Evolutionary conservation across 176 grass and related monocot genomes (phyloP), one percentile per base, ranked within the genome.

Genomic region (Eragrostis nindensis): DNA sequence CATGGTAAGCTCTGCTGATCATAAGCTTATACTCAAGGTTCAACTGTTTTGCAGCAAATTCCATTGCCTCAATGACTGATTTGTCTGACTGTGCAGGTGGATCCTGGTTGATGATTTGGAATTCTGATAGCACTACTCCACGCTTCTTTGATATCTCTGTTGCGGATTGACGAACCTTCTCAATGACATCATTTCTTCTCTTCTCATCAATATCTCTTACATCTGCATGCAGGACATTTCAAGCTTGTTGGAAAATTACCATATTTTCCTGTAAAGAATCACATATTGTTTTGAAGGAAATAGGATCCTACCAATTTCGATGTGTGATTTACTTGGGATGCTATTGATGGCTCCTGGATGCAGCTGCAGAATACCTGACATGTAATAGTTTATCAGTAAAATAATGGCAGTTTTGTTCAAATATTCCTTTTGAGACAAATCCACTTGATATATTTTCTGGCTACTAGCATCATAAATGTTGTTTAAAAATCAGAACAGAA

Each of bases 281-380:
- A 32, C 26, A 26, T 59, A 30, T 62, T 79, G 1, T 45, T 41
- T 54, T 0, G 8, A 70, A 80, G 84, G 68, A 68, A 76, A 81
- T 22, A 89, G 5, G 62, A 2, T 5, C 76, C 44, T 91, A 99
- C 96, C 96, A 82, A 99, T 95, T 95, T 99, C 92, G 18, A 99
- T 57, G 78, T 95, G 96, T 76, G 92, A 93, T 95, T 95, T 95
- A 71, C 96, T 99, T 67, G 96, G 92, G 46, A 99, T 99, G 79
- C 92, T 99, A 84, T 95, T 95, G 73, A 93, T 99, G 63, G 96
- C 96, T 73, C 92, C 96, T 76, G 96, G 96, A 86, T 99, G 96
- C 47, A 99, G 66, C 84, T 99, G 90, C 78, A 99, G 66, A 84
- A 99, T 99, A 88, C 96, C 96, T 84, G 76, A 61, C 61, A 36